Evolutionary conservation across 306 rosid genomes (phyloP), one percentile per base, ranked within the genome.

Genomic region (Cicer judaicum): DNA sequence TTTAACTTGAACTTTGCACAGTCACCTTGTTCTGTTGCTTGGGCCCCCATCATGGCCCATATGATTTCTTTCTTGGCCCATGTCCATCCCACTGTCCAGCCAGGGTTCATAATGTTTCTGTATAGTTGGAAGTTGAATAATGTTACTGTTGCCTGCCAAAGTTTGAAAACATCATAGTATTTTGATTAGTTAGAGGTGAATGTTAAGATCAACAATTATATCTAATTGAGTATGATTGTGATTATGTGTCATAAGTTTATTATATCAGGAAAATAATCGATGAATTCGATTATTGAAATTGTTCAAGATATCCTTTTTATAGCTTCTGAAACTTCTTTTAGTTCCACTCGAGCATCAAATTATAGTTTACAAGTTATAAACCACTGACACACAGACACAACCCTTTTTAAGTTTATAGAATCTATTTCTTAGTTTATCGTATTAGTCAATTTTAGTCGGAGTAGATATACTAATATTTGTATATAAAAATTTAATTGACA

Each of bases 11-110:
- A 88, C 63, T 85, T 92, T 24, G 97, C 75, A 79, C 97, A 92
- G 12, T 92, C 81, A 72, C 97, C 97, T 89, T 91, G 98, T 75
- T 88, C 89, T 74, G 90, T 88, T 7, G 96, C 86, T 75, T 93
- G 91, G 48, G 96, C 95, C 68, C 97, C 98, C 73, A 86, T 72
- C 89, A 88, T 70, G 4, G 88, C 65, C 97, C 88, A 83, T 6
- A 92, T 90, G 7, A 92, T 78, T 77, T 92, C 96, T 42, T 86
- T 88, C 68, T 90, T 92, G 8, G 91, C 89, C 96, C 98, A 92
- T 50, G 85, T 75, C 96, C 98, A 92, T 13, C 89, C 90, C 40
- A 90, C 8, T 36, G 83, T 81, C 98, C 96, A 92, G 9, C 98
- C 94, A 0, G 98, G 96, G 66, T 42, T 86, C 80, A 68, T 76